Conservation (phyloP, 176 grass and related monocot genomes). For the Avena eriantha region DNA sequence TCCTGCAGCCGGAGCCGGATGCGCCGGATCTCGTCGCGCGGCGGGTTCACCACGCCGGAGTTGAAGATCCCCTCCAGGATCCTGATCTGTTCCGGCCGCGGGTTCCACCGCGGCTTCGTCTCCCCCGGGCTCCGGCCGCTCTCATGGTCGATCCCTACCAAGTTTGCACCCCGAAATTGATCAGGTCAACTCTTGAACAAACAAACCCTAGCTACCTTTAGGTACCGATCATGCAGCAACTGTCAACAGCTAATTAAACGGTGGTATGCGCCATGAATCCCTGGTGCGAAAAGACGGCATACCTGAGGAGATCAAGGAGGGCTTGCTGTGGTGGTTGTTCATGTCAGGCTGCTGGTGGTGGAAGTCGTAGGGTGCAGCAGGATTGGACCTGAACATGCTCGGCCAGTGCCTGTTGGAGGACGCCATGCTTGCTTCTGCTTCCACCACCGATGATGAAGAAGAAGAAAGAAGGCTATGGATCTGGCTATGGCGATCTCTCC, state of each 20-base stretch:
- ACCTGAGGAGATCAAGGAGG: conserved; percentile 74
- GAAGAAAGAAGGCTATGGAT: conserved; percentile 50
- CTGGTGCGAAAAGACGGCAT: conserved; percentile 14
- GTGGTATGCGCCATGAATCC: neutral
- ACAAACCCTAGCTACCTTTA: conserved; percentile 41
- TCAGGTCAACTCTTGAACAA: neutral
- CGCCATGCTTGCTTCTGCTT: conserved; percentile 50
- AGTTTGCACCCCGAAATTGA: neutral
- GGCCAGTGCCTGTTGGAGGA: conserved; percentile 98
- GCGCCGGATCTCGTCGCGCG: conserved; percentile 90
- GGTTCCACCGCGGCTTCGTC: conserved; percentile 89
- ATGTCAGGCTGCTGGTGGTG: conserved; percentile 75
- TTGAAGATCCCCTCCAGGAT: conserved; percentile 98
- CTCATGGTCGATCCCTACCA: conserved; percentile 71
- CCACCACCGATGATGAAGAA: neutral
- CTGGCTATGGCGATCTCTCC: conserved; percentile 29
- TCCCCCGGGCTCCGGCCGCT: conserved; percentile 65
- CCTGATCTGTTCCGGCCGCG: conserved; percentile 94
- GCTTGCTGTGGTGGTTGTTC: conserved; percentile 57
- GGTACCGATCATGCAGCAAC: conserved; percentile 19
- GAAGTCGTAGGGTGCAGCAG: conserved; percentile 51
- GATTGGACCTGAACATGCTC: conserved; percentile 97
- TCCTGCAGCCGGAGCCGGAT: conserved; percentile 94
- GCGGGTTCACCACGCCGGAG: conserved; percentile 90
- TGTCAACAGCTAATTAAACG: conserved; percentile 22